These are phyloP conservation scores for Sporothrix luriei DNA, from an alignment of 2,329 filamentous ascomycete species.

Conservation along the genomic window DNA sequence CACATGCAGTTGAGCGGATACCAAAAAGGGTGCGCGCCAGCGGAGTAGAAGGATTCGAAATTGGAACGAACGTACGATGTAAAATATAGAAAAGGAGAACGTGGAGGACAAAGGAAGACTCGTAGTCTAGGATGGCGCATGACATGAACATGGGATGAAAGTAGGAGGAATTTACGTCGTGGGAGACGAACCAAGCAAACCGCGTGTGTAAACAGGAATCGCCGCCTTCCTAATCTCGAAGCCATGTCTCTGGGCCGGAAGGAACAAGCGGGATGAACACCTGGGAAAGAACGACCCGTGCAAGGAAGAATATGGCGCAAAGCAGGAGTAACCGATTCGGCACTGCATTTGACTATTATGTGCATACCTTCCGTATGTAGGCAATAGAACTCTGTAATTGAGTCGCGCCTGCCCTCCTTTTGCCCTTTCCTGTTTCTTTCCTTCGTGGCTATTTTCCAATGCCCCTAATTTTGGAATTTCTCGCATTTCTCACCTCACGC, in stretches of 20 bases:
- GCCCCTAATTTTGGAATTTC: neutral
- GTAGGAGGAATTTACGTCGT: neutral
- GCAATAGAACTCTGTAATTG: neutral
- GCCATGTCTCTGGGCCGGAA: neutral
- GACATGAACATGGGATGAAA: neutral
- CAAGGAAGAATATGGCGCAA: neutral
- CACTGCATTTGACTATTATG: neutral
- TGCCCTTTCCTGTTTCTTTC: neutral
- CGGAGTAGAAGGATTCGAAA: constrained; percentile 10
- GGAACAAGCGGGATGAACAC: constrained; percentile 23
- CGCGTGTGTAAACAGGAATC: neutral
- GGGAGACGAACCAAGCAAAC: constrained; percentile 13
- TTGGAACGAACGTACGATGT: neutral
- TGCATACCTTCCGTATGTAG: constrained; percentile 22
- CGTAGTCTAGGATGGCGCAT: neutral
- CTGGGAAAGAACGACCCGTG: neutral
- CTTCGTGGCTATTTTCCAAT: neutral
- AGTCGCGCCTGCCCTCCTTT: neutral
- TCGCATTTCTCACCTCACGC: constrained; percentile 5
- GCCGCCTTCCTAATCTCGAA: constrained; percentile 13
- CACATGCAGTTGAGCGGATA: constrained; percentile 18
- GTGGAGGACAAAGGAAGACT: neutral
- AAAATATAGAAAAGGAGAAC: no score
- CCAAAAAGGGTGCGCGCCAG: constrained; percentile 6
- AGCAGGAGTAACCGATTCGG: no score